Evolutionary conservation across 306 rosid genomes (phyloP).

Genomic region (Citrullus amarus): DNA sequence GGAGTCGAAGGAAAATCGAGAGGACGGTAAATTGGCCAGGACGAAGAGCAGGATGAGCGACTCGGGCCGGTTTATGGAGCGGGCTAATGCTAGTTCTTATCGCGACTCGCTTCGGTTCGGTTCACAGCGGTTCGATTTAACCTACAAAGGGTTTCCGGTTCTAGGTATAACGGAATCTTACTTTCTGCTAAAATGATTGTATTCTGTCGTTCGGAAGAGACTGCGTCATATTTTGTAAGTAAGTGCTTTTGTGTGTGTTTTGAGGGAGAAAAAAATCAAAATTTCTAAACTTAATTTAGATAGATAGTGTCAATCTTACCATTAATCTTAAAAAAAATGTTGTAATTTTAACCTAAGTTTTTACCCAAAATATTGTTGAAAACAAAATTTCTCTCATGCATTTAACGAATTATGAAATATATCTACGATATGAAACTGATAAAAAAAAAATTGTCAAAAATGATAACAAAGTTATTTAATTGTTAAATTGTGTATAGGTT

Average conservation of each 20-base stretch:
- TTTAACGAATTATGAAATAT: no score
- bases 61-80: slow-evolving; percentile 41
- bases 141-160: not conserved
- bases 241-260: not conserved
- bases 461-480: no score
- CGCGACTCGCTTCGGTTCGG: slow-evolving; percentile 27
- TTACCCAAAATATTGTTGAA: no score
- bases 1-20: slow-evolving; percentile 8
- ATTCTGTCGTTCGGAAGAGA: not conserved
- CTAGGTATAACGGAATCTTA: not conserved
- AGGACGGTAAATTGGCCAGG: slow-evolving; percentile 13
- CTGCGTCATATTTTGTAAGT: not conserved
- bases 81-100: slow-evolving; percentile 14
- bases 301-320: no score
- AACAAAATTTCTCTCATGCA: no score
- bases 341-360: no score
- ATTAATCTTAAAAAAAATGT: no score
- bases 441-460: no score
- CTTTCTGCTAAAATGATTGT: not conserved
- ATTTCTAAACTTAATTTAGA: no score
- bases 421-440: no score
- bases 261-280: not conserved
- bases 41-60: slow-evolving; percentile 15
- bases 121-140: slow-evolving; percentile 33
- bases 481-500: no score